Conservation (phyloP, 257 asterid genomes). For the Solanum rostratum region DNA sequence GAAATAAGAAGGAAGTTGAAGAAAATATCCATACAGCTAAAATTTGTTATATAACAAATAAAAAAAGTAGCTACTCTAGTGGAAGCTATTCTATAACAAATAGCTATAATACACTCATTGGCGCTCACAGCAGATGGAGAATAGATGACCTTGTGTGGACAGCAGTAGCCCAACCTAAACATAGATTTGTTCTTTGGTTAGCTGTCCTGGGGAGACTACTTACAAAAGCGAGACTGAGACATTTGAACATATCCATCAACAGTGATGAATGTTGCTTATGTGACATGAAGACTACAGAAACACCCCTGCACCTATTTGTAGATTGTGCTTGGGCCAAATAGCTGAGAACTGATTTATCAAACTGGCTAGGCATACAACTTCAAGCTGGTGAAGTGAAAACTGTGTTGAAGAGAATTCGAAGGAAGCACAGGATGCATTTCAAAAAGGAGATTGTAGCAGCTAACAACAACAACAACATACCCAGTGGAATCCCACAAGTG, state of each 20-base stretch:
- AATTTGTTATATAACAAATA: neutral
- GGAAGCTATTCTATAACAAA: neutral
- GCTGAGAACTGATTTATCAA: neutral
- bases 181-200: neutral
- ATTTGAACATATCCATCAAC: neutral
- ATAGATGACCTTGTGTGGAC: neutral
- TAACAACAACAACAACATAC: no score
- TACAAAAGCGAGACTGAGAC: neutral
- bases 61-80: neutral
- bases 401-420: neutral
- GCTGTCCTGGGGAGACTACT: neutral
- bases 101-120: neutral
- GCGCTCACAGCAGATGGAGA: neutral
- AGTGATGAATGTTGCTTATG: neutral
- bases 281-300: neutral
- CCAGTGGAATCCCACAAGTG: no score
- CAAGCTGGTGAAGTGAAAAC: neutral
- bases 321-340: neutral
- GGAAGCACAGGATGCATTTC: neutral
- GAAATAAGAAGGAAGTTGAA: conserved; percentile 1
- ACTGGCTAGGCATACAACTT: neutral
- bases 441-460: neutral
- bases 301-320: neutral
- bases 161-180: neutral
- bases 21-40: neutral